A percentile compares a stretch with the other conserved stretches of the same genome.
These are phyloP conservation scores for Botrytis deweyae DNA, from an alignment of 2,329 filamentous ascomycete genomes.

Conservation along the genomic window DNA sequence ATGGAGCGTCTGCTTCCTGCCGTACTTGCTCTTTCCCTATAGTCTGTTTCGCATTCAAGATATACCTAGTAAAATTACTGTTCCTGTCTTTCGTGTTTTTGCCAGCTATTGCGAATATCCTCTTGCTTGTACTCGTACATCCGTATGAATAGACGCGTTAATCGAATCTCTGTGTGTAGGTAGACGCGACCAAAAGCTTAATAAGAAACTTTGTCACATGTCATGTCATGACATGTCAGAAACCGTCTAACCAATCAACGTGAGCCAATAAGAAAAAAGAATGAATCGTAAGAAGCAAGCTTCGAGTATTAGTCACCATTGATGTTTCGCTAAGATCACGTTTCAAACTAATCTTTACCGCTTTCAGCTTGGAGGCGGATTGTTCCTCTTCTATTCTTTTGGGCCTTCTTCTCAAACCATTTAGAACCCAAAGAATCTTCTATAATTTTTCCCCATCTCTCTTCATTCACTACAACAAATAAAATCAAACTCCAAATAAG, in stretches of 20 bases:
- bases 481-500: constrained; percentile 1
- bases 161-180: background rate
- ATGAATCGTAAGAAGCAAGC: background rate
- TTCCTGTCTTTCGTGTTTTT: background rate
- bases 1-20: background rate
- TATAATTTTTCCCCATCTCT: constrained; percentile 21
- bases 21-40: background rate
- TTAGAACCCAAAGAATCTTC: constrained; percentile 20
- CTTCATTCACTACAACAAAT: constrained; percentile 12
- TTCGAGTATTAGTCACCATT: background rate
- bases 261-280: background rate
- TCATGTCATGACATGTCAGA: background rate
- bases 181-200: constrained; percentile 5
- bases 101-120: background rate
- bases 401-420: constrained; percentile 18
- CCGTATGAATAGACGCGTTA: constrained; percentile 4
- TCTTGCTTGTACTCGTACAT: background rate
- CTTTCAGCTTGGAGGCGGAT: constrained; percentile 14
- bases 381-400: constrained; percentile 17
- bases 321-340: constrained; percentile 14
- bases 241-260: background rate
- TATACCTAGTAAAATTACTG: too few species aligned
- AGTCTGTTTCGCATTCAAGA: background rate
- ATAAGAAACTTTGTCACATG: background rate
- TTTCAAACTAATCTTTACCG: constrained; percentile 1